Evolutionary conservation across 345 rosid genomes (phyloP).

Genomic region (Moricandia moricandioides): DNA sequence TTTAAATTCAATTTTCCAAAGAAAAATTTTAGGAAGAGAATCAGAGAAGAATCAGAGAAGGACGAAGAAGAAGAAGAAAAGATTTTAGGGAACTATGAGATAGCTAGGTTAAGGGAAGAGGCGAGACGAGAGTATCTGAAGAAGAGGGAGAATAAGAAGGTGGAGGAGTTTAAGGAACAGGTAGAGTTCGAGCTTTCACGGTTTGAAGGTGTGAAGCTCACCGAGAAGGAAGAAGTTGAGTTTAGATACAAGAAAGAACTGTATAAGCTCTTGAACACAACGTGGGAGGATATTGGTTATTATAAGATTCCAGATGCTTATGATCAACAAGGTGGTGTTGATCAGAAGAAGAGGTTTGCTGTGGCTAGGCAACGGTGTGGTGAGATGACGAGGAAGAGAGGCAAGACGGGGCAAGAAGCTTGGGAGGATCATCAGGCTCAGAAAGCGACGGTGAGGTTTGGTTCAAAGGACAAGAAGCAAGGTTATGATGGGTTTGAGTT

Average conservation of each 20-base stretch:
- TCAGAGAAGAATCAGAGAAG: background rate
- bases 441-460: conserved; percentile 15
- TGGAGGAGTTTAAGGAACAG: conserved; percentile 19
- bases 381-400: background rate
- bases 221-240: conserved; percentile 10
- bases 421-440: conserved; percentile 32
- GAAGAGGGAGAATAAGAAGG: conserved; percentile 10
- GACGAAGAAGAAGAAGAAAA: background rate
- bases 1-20: background rate
- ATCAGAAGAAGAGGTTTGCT: conserved; percentile 35
- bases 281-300: conserved; percentile 2
- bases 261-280: conserved; percentile 17
- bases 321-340: conserved; percentile 25
- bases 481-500: conserved; percentile 21
- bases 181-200: background rate
- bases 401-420: conserved; percentile 22
- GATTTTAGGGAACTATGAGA: conserved; percentile 1
- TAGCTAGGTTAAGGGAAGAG: background rate
- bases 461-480: conserved; percentile 3
- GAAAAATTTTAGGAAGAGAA: conserved; percentile 12
- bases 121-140: conserved; percentile 24
- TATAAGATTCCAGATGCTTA: conserved; percentile 30
- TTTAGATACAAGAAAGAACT: conserved; percentile 15
- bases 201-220: conserved; percentile 18
- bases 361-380: background rate